Base-by-base conservation (phyloP, 129 eudicot species). In the Kitagawia praeruptora region DNA sequence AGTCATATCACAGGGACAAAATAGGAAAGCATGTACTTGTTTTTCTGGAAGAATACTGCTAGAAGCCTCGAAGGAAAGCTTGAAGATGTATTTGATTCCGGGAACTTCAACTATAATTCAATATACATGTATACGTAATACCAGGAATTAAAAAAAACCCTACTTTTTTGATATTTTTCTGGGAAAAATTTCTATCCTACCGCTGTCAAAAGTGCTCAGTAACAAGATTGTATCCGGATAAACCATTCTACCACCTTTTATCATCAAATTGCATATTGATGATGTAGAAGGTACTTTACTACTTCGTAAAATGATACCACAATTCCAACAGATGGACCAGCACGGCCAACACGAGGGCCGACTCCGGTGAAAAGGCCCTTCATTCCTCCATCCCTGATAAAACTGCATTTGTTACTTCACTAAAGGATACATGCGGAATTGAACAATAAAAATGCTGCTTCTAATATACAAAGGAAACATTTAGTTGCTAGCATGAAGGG, bases 261-360 rank as follows among this genome's bases (percentile, higher is more conserved):
- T 84, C 83, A 86, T 31, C 81, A 66, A 75, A 82, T 80, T 28
- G 92, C 83, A 45, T 81, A 82, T 39, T 83, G 87, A 73, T 27
- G 90, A 84, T 91, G 89, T 19, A 94, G 81, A 78, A 81, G 83
- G 76, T 91, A 88, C 82, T 94, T 94, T 79, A 94, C 93, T 27
- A 87, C 96, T 78, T 94, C 97, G 56, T 94, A 94, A 81, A 94
- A 94, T 7, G 98, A 94, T 70, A 94, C 82, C 82, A 94, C 97
- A 0, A 94, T 94, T 70, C 97, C 98, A 74, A 94, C 98, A 0
- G 98, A 94, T 15, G 98, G 98, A 70, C 98, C 98, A 0, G 98
- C 97, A 69, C 98, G 95, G 10, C 88, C 98, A 73, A 94, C 92
- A 80, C 98, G 98, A 45, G 97, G 96, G 31, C 98, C 96, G 12